Conservation (phyloP, 495 filamentous ascomycete species). For the Penicillium coffeae region DNA sequence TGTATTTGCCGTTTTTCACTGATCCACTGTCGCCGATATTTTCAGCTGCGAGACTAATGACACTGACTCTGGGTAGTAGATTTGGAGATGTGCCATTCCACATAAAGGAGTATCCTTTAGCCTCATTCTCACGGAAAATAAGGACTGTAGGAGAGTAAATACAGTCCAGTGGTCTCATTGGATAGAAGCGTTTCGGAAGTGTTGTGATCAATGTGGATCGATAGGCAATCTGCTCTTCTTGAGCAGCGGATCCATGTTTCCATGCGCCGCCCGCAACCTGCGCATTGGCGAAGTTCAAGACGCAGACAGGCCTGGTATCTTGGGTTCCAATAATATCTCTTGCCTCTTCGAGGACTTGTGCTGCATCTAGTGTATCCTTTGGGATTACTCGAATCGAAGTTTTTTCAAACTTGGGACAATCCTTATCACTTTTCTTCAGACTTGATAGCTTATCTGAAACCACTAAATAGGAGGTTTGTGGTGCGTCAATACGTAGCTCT, state of each 20-base stretch:
- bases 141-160: slow-evolving; percentile 60
- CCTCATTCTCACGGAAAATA: slow-evolving; percentile 46
- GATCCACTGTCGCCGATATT: too few relatives aligned
- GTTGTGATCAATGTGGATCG: slow-evolving; percentile 54
- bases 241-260: slow-evolving; percentile 50
- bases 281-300: slow-evolving; percentile 61
- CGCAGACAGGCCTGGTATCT: slow-evolving; percentile 38
- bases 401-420: too few relatives aligned
- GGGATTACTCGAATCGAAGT: too few relatives aligned
- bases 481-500: too few relatives aligned
- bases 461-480: too few relatives aligned
- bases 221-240: slow-evolving; percentile 65
- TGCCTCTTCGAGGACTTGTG: slow-evolving; percentile 32
- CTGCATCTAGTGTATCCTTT: slow-evolving; percentile 50
- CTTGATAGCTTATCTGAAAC: too few relatives aligned
- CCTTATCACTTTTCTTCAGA: too few relatives aligned
- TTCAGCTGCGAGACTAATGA: slow-evolving; percentile 48
- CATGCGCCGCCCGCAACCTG: slow-evolving; percentile 53
- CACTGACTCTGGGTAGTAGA: slow-evolving; percentile 49
- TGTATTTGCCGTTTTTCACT: slow-evolving; percentile 31
- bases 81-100: slow-evolving; percentile 20
- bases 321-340: not conserved
- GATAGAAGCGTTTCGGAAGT: slow-evolving; percentile 54
- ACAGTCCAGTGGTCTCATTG: slow-evolving; percentile 44
- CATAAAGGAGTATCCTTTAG: slow-evolving; percentile 39